Percentiles rank a stretch among this genome's conserved stretches.
Conservation (phyloP, 129 eudicot species). For the Heracleum sosnowskyi region DNA sequence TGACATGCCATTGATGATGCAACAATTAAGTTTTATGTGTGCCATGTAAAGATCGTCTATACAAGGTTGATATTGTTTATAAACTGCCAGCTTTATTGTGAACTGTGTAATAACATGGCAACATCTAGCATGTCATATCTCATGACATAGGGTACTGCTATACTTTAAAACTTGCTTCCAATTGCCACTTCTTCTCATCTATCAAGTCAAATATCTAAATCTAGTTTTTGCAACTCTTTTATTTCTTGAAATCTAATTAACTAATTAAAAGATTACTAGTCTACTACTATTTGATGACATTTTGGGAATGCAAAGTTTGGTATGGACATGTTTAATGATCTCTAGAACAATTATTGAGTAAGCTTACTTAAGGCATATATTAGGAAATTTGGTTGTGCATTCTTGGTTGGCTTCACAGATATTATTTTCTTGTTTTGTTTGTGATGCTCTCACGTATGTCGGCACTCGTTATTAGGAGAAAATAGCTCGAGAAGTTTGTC, state of each 20-base stretch:
- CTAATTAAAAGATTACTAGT: neutral
- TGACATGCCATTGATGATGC: neutral
- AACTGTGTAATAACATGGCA: neutral
- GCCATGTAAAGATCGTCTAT: neutral
- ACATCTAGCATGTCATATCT: neutral
- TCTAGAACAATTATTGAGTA: neutral
- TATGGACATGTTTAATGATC: neutral
- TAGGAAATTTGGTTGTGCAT: neutral
- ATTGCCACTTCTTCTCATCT: neutral
- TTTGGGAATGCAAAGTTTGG: neutral
- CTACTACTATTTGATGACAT: neutral
- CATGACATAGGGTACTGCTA: neutral
- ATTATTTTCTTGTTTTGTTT: neutral
- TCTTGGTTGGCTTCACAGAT: neutral
- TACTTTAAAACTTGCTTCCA: neutral
- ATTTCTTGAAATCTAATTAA: neutral
- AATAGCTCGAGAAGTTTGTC: neutral
- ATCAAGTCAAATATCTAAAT: neutral
- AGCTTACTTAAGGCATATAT: neutral
- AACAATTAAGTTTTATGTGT: neutral
- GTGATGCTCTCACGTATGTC: slow-evolving; percentile 1
- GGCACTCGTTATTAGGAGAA: neutral
- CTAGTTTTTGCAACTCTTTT: neutral
- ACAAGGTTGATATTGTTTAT: neutral
- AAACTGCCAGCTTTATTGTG: neutral